Evolutionary conservation across 1,284 basidiomycete genomes (phyloP).

Genomic region (Cryptococcus jaspeensis): DNA sequence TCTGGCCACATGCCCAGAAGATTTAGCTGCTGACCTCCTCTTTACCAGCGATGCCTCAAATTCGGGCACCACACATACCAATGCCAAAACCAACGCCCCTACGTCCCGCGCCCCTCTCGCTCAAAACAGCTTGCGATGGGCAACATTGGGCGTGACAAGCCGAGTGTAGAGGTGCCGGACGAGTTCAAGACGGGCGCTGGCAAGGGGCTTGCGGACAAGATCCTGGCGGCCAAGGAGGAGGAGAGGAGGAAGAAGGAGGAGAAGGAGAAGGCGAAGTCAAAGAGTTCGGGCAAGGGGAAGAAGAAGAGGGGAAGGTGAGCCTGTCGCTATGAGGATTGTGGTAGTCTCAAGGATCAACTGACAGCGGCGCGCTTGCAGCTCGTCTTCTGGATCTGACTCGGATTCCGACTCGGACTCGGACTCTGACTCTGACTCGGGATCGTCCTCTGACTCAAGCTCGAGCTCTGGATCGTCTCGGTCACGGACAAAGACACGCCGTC

Average conservation of each 20-base stretch:
- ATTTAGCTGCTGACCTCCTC: neutral
- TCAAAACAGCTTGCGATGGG: conserved; percentile 40
- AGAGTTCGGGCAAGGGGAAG: conserved; percentile 10
- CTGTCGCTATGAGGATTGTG: neutral
- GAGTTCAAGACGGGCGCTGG: conserved; percentile 43
- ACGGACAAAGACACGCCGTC: conserved; percentile 4
- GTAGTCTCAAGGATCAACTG: no score
- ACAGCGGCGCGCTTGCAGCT: neutral
- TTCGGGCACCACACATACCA: conserved; percentile 51
- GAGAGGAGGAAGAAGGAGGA: conserved; percentile 31
- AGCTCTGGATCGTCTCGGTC: conserved; percentile 16
- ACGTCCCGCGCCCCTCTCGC: conserved; percentile 44
- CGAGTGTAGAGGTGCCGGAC: conserved; percentile 48
- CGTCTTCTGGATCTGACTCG: conserved; percentile 14
- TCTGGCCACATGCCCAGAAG: neutral
- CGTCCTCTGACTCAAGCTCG: conserved; percentile 21
- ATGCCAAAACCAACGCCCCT: conserved; percentile 46
- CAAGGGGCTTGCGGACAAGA: conserved; percentile 47
- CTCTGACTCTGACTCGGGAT: conserved; percentile 26
- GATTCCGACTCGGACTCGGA: conserved; percentile 29
- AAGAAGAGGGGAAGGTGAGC: conserved; percentile 9
- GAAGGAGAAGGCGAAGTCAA: conserved; percentile 13
- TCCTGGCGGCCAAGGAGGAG: conserved; percentile 47
- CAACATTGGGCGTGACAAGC: conserved; percentile 29
- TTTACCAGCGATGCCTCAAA: conserved; percentile 44